phyloP scores from a whole-genome alignment of 441 rosid species.

The Gossypium lobatum region DNA sequence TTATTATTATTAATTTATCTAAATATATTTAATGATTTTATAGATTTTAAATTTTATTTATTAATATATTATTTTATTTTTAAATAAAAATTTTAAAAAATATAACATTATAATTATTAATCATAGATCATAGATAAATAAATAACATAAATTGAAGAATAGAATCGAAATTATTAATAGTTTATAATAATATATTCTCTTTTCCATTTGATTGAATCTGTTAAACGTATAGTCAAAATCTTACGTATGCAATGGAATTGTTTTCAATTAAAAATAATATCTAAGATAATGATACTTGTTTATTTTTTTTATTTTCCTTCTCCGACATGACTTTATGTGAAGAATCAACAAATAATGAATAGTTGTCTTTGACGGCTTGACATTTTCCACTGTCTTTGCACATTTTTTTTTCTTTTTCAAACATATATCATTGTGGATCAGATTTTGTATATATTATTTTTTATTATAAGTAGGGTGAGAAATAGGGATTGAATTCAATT shows the following conservation, averaged over 20 bases:
- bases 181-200: neutral
- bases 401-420: neutral
- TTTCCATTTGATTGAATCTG: neutral
- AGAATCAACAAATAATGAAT: neutral
- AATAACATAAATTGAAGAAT: too few species aligned
- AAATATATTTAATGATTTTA: too few species aligned
- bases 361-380: neutral
- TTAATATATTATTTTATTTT: too few species aligned
- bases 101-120: too few species aligned
- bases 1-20: too few species aligned
- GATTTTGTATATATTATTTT: neutral
- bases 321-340: neutral
- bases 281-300: neutral
- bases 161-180: too few species aligned
- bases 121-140: too few species aligned
- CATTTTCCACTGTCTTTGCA: neutral
- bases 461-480: too few species aligned
- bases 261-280: conserved; percentile 1
- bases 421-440: neutral
- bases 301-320: neutral
- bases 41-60: too few species aligned
- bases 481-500: too few species aligned
- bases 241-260: neutral
- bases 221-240: neutral
- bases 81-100: too few species aligned